phyloP scores from a whole-genome alignment of 2,329 filamentous ascomycete species.

The Epichloe typhina region DNA sequence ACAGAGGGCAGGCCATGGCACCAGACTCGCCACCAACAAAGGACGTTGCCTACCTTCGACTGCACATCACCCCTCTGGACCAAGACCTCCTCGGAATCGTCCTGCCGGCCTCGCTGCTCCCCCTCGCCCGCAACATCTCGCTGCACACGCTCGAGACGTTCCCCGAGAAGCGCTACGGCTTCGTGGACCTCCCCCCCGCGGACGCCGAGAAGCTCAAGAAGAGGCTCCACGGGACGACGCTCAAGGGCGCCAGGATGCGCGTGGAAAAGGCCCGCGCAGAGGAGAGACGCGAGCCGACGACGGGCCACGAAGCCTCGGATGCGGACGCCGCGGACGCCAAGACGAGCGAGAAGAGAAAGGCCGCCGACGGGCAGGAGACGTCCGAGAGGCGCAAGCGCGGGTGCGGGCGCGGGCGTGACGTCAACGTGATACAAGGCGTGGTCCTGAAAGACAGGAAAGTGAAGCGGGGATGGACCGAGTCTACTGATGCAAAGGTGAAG shows the following conservation, averaged over 20 bases:
- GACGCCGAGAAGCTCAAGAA: slow-evolving; percentile 86
- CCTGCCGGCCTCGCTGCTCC: slow-evolving; percentile 52
- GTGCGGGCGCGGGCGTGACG: slow-evolving; percentile 30
- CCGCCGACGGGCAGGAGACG: slow-evolving; percentile 20
- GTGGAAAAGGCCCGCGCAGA: slow-evolving; percentile 67
- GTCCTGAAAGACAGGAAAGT: slow-evolving; percentile 65
- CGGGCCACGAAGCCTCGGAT: slow-evolving; percentile 18
- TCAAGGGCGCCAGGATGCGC: slow-evolving; percentile 75
- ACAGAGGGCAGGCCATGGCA: background rate
- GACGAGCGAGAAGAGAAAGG: slow-evolving; percentile 21
- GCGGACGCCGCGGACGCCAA: slow-evolving; percentile 13
- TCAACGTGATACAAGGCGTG: slow-evolving; percentile 47
- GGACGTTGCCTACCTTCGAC: slow-evolving; percentile 17
- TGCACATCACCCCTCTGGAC: slow-evolving; percentile 84
- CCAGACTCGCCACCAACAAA: background rate
- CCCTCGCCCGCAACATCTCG: slow-evolving; percentile 65
- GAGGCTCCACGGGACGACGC: slow-evolving; percentile 74
- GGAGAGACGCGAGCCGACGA: slow-evolving; percentile 21
- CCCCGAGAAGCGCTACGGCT: slow-evolving; percentile 83
- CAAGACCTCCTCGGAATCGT: slow-evolving; percentile 59
- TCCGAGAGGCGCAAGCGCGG: slow-evolving; percentile 35
- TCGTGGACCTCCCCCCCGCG: slow-evolving; percentile 66
- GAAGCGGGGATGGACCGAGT: slow-evolving; percentile 80
- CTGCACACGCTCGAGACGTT: slow-evolving; percentile 79
- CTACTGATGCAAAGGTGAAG: slow-evolving; percentile 35